A percentile compares a stretch with the other conserved stretches of the same genome.
These are phyloP conservation scores for Diospyros kaki DNA, from an alignment of 148 eudicot species.

Conservation along the genomic window DNA sequence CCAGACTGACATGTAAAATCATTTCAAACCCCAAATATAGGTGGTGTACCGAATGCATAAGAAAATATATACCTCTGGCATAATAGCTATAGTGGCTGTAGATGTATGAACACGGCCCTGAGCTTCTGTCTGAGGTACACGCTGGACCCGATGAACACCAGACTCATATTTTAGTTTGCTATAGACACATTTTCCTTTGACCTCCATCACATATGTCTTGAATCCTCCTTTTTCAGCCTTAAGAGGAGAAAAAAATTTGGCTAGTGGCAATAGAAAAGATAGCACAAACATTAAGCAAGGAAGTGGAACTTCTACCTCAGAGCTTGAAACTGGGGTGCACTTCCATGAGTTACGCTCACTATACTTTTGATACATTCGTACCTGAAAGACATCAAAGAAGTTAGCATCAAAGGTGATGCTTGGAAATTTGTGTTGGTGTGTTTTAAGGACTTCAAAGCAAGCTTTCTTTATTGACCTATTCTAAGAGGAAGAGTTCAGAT, in stretches of 20 bases:
- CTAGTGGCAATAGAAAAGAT: constrained; percentile 13
- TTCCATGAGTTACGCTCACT: constrained; percentile 92
- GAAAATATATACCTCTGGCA: constrained; percentile 79
- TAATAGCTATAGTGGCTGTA: constrained; percentile 96
- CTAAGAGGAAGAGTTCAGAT: neutral
- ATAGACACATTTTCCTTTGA: constrained; percentile 86
- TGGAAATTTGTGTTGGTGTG: neutral
- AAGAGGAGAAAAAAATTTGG: constrained; percentile 18
- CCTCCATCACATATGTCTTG: constrained; percentile 92
- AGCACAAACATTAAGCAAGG: neutral
- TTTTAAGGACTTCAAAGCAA: neutral
- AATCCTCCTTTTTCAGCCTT: constrained; percentile 92
- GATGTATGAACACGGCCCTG: constrained; percentile 99
- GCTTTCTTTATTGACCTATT: neutral
- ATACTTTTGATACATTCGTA: constrained; percentile 88
- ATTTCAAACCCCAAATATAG: neutral
- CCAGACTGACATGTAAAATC: neutral
- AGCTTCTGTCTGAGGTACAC: constrained; percentile 96
- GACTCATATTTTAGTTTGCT: constrained; percentile 94
- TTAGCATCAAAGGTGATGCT: constrained; percentile 1
- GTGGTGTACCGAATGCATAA: neutral
- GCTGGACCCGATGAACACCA: constrained; percentile 98
- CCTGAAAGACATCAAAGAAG: constrained; percentile 40
- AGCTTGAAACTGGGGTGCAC: constrained; percentile 58
- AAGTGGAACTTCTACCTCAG: constrained; percentile 58